Conservation (phyloP, 2,329 filamentous ascomycete genomes). For the Alternaria sp. region DNA sequence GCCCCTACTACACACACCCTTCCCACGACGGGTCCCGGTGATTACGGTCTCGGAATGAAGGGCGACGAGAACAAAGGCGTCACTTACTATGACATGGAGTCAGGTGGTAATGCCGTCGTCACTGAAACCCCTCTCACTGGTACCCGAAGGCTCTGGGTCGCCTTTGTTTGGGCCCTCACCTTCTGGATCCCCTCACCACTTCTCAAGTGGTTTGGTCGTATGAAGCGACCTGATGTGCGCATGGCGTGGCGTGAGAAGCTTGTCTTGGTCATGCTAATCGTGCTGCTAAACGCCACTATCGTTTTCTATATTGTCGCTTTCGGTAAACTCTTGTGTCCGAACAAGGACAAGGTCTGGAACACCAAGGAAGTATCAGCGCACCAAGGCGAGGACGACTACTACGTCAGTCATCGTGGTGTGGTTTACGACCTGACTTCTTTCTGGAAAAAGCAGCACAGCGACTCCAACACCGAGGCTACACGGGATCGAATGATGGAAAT, state of each 20-base stretch:
- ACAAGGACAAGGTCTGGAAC: constrained; percentile 90
- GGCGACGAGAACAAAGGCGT: constrained; percentile 70
- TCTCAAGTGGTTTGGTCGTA: constrained; percentile 83
- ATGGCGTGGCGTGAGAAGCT: constrained; percentile 98
- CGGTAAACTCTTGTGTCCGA: constrained; percentile 85
- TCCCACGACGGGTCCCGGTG: constrained; percentile 65
- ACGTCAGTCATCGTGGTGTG: constrained; percentile 83
- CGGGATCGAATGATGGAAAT: constrained; percentile 76
- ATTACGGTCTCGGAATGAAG: constrained; percentile 89
- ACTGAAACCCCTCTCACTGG: constrained; percentile 72
- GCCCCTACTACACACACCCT: constrained; percentile 71
- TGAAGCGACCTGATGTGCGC: constrained; percentile 96
- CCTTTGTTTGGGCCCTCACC: constrained; percentile 83
- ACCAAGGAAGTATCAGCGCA: constrained; percentile 74
- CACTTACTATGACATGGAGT: constrained; percentile 78
- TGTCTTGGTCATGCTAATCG: constrained; percentile 80
- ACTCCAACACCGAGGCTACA: constrained; percentile 68
- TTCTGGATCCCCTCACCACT: constrained; percentile 94
- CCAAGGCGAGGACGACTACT: constrained; percentile 78
- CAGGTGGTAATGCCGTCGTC: constrained; percentile 79
- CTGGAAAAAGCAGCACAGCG: constrained; percentile 85
- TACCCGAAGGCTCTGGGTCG: constrained; percentile 80
- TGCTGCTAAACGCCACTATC: constrained; percentile 80
- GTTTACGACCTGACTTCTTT: constrained; percentile 95
- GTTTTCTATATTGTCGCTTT: constrained; percentile 94